Evolutionary conservation across 768 basidiomycete species (phyloP).

Genomic region (Atractiella rhizophila): DNA sequence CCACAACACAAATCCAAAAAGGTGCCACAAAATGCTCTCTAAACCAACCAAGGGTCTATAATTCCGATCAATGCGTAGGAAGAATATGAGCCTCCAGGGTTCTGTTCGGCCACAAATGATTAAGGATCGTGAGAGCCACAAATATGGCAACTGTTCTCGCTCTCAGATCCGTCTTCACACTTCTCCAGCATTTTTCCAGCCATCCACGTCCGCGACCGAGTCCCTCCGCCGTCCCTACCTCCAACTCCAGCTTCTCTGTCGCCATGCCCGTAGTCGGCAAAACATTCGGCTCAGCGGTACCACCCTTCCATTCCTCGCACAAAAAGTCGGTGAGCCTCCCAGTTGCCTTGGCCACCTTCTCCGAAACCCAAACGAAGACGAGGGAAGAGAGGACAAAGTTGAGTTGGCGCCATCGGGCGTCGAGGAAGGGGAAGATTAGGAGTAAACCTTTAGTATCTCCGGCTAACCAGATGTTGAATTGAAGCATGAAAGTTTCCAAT

Average conservation of each 20-base stretch:
- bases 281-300: slow-evolving; percentile 3
- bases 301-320: slow-evolving; percentile 21
- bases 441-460: slow-evolving; percentile 40
- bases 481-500: slow-evolving; percentile 57
- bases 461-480: slow-evolving; percentile 41
- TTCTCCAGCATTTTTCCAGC: slow-evolving; percentile 15
- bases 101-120: slow-evolving; percentile 30
- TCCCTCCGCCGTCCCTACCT: slow-evolving; percentile 7
- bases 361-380: slow-evolving; percentile 55
- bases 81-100: background rate
- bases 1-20: too few species aligned
- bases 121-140: slow-evolving; percentile 37
- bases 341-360: slow-evolving; percentile 51
- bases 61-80: background rate
- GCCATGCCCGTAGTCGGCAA: background rate
- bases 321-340: slow-evolving; percentile 36
- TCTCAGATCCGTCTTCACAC: slow-evolving; percentile 24
- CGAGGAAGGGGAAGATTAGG: slow-evolving; percentile 5
- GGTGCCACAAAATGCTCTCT: too few species aligned
- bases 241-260: background rate
- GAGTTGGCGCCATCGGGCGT: slow-evolving; percentile 38
- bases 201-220: background rate
- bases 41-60: too few species aligned
- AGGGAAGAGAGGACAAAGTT: slow-evolving; percentile 52
- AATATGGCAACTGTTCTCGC: slow-evolving; percentile 26